phyloP scores from a whole-genome alignment of 2,329 filamentous ascomycete species.

The Diaporthe citriasiana region DNA sequence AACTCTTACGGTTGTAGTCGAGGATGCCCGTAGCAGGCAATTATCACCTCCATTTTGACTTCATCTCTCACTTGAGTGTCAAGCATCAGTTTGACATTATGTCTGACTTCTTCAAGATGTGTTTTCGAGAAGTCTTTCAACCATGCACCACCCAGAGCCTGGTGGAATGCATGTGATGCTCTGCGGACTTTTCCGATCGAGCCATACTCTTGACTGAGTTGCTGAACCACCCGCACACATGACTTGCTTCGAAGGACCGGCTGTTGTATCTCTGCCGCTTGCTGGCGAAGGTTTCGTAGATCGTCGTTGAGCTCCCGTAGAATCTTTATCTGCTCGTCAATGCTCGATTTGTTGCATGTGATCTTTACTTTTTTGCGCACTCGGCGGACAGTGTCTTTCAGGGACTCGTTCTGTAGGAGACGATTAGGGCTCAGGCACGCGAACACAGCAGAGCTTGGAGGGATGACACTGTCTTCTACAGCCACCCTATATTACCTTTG shows the following conservation, averaged over 20 bases:
- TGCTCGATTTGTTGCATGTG: slow-evolving; percentile 13
- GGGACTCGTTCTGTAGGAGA: slow-evolving; percentile 8
- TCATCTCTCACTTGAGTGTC: slow-evolving; percentile 1
- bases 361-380: slow-evolving; percentile 14
- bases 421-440: background rate
- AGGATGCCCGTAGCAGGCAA: slow-evolving; percentile 29
- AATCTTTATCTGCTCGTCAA: slow-evolving; percentile 10
- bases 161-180: slow-evolving; percentile 34
- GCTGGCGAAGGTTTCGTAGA: slow-evolving; percentile 15
- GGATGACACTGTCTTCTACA: too few relatives aligned
- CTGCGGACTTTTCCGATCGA: slow-evolving; percentile 14
- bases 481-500: background rate
- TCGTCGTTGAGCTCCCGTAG: slow-evolving; percentile 21
- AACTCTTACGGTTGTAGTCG: background rate
- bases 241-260: background rate
- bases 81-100: slow-evolving; percentile 33
- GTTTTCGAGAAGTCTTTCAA: background rate
- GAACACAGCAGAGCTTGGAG: too few relatives aligned
- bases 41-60: slow-evolving; percentile 27
- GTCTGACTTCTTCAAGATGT: background rate
- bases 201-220: slow-evolving; percentile 24
- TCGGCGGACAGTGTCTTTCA: slow-evolving; percentile 21
- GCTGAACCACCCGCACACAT: background rate
- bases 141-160: slow-evolving; percentile 32
- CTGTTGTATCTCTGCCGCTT: slow-evolving; percentile 5